These are phyloP conservation scores for Picochlorum sp. DNA, from an alignment of 139 green algal genomes.

Conservation along the genomic window DNA sequence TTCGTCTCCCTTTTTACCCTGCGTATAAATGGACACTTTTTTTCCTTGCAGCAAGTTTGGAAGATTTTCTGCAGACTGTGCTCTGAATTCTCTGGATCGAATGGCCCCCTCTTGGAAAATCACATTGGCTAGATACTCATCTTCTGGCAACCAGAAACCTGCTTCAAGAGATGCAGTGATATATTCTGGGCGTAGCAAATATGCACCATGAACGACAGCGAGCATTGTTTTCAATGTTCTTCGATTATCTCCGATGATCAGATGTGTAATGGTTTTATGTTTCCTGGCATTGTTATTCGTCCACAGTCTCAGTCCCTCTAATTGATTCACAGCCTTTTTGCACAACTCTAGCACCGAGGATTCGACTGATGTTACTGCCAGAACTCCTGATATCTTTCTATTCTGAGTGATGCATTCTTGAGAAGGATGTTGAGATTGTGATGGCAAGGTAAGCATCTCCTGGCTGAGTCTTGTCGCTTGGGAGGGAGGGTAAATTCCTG, in stretches of 20 bases:
- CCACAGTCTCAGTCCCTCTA: conserved; percentile 29
- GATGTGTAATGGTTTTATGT: conserved; percentile 41
- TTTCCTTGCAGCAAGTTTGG: neutral
- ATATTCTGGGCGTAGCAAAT: conserved; percentile 49
- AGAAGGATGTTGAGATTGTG: no score
- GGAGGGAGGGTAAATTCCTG: no score
- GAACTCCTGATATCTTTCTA: conserved; percentile 7
- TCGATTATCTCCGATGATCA: conserved; percentile 42
- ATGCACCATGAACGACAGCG: conserved; percentile 48
- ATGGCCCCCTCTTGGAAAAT: conserved; percentile 18
- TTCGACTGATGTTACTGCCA: conserved; percentile 15
- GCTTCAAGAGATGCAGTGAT: conserved; percentile 41
- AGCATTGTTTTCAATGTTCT: conserved; percentile 60
- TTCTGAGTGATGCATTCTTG: no score
- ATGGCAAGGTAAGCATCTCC: no score
- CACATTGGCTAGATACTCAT: conserved; percentile 25
- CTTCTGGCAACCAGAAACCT: conserved; percentile 47
- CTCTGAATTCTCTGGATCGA: conserved; percentile 6
- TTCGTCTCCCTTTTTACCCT: neutral
- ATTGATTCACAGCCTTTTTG: conserved; percentile 6
- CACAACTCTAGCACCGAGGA: conserved; percentile 9
- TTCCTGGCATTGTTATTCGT: conserved; percentile 19
- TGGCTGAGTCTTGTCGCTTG: no score
- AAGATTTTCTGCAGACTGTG: neutral
- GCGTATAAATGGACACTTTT: neutral